Conservation (phyloP, 495 filamentous ascomycete genomes). For the Neurospora sp. region DNA sequence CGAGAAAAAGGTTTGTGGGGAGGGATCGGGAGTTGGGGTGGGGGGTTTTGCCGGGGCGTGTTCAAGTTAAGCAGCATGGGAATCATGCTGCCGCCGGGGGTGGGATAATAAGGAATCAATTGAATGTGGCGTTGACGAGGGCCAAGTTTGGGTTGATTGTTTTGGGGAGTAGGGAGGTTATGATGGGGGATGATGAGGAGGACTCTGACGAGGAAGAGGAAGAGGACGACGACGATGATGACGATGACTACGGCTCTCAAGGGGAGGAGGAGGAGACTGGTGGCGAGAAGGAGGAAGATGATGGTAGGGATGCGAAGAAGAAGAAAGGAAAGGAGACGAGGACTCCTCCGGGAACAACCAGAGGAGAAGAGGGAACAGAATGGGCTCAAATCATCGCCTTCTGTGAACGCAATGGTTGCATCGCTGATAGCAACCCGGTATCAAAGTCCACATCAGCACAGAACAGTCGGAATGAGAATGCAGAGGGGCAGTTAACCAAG, state of each 20-base stretch:
- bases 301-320: background rate
- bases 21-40: slow-evolving; percentile 34
- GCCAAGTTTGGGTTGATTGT: slow-evolving; percentile 44
- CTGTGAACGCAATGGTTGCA: background rate
- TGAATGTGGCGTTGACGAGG: slow-evolving; percentile 47
- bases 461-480: too few relatives aligned
- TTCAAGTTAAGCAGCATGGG: too few relatives aligned
- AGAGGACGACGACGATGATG: background rate
- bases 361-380: background rate
- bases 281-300: background rate
- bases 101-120: slow-evolving; percentile 27
- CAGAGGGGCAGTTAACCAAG: background rate
- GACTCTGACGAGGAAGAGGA: background rate
- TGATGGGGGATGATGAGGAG: slow-evolving; percentile 19
- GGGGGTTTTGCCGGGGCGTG: slow-evolving; percentile 27
- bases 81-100: background rate
- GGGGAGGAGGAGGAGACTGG: too few relatives aligned
- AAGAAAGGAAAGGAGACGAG: background rate
- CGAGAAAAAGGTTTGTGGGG: slow-evolving; percentile 34
- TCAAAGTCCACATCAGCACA: too few relatives aligned
- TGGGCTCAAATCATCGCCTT: background rate
- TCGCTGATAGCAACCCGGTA: background rate
- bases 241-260: background rate
- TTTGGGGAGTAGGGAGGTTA: slow-evolving; percentile 38
- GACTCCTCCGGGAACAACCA: background rate